Evolutionary conservation across 805 yeast genomes (phyloP).

Genomic region (Saturnispora mendoncae): DNA sequence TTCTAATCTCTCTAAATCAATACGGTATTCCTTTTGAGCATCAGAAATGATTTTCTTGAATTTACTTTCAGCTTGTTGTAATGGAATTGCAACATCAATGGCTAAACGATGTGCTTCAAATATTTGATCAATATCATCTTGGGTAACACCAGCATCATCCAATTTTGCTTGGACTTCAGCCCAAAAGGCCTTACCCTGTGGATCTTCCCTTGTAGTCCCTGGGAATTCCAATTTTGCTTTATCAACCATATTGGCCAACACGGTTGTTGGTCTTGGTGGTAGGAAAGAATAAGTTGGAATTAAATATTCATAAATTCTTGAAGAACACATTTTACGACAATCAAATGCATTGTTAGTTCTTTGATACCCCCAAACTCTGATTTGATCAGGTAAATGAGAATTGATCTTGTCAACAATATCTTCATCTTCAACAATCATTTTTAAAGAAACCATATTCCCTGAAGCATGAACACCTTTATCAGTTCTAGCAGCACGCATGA

Average conservation of each 20-base stretch:
- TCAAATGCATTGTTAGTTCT: constrained; percentile 88
- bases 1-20: constrained; percentile 52
- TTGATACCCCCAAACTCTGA: constrained; percentile 87
- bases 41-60: constrained; percentile 57
- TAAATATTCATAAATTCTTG: constrained; percentile 90
- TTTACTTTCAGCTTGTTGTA: constrained; percentile 32
- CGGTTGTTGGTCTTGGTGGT: constrained; percentile 78
- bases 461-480: constrained; percentile 98
- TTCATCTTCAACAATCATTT: constrained; percentile 75
- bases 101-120: constrained; percentile 31
- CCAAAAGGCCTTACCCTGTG: constrained; percentile 77
- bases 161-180: constrained; percentile 33
- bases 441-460: constrained; percentile 80
- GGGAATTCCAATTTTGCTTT: constrained; percentile 47
- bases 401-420: constrained; percentile 71
- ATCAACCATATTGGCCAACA: constrained; percentile 51
- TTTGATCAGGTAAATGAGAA: constrained; percentile 67
- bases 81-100: constrained; percentile 29
- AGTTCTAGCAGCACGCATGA: constrained; percentile 80
- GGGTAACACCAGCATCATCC: constrained; percentile 31
- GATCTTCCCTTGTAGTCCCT: constrained; percentile 50
- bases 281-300: constrained; percentile 85
- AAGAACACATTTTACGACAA: constrained; percentile 89
- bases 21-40: constrained; percentile 61
- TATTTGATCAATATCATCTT: constrained; percentile 30